A percentile compares a stretch with the other conserved stretches of the same genome.
phyloP scores from a whole-genome alignment of 768 basidiomycete species.

The Lactifluus hygrophoroides region DNA sequence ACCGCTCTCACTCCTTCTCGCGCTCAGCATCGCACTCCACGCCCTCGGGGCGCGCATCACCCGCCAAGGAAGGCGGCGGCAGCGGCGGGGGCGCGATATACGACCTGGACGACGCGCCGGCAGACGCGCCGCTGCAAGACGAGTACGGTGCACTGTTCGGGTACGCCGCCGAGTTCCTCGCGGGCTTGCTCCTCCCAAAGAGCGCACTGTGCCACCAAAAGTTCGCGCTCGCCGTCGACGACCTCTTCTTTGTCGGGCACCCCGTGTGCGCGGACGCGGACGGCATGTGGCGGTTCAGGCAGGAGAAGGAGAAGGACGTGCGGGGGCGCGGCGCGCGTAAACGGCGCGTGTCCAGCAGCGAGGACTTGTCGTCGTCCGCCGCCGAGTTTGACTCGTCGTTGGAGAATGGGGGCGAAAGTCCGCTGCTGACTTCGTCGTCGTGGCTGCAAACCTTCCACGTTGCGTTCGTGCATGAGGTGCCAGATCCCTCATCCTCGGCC shows the following conservation, averaged over 20 bases:
- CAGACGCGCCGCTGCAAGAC: slow-evolving; percentile 24
- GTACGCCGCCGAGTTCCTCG: slow-evolving; percentile 74
- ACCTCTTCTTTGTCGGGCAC: slow-evolving; percentile 89
- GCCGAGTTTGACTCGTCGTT: slow-evolving; percentile 26
- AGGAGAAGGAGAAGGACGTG: slow-evolving; percentile 55
- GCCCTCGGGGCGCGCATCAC: slow-evolving; percentile 44
- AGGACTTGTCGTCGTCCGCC: slow-evolving; percentile 28
- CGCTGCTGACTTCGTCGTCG: slow-evolving; percentile 26
- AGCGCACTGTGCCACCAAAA: slow-evolving; percentile 83
- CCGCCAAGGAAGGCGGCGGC: slow-evolving; percentile 33
- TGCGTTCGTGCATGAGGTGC: slow-evolving; percentile 79
- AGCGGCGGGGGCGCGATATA: slow-evolving; percentile 16
- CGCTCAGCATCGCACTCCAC: slow-evolving; percentile 27
- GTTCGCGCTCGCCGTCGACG: slow-evolving; percentile 87
- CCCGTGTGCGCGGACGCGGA: slow-evolving; percentile 76
- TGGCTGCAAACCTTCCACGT: slow-evolving; percentile 79
- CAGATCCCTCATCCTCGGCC: slow-evolving; percentile 80
- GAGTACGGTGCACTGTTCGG: slow-evolving; percentile 70
- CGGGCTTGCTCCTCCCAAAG: slow-evolving; percentile 71
- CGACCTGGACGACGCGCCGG: slow-evolving; percentile 26
- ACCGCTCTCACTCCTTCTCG: slow-evolving; percentile 46
- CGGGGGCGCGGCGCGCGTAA: slow-evolving; percentile 45
- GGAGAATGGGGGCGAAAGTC: neutral
- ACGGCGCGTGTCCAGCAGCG: slow-evolving; percentile 26
- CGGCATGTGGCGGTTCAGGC: slow-evolving; percentile 67